Evolutionary conservation across 2,329 filamentous ascomycete genomes (phyloP).

Genomic region (Didymella pinodella): DNA sequence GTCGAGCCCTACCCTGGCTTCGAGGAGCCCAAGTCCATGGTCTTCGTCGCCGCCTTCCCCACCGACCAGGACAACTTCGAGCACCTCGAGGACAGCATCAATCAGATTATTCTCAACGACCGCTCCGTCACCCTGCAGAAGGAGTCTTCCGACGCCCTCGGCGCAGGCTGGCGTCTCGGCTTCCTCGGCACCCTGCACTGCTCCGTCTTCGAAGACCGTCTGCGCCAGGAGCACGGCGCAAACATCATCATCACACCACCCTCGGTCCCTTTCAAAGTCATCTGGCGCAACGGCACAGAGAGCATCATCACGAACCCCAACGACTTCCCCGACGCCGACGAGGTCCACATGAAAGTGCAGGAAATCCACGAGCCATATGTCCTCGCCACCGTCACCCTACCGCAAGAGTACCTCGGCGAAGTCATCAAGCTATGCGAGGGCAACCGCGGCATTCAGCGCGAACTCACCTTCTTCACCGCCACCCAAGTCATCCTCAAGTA

Average conservation of each 20-base stretch:
- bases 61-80: conserved; percentile 88
- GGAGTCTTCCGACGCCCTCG: conserved; percentile 91
- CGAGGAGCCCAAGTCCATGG: conserved; percentile 97
- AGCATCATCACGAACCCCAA: conserved; percentile 84
- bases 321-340: conserved; percentile 80
- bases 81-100: conserved; percentile 91
- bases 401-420: conserved; percentile 91
- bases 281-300: conserved; percentile 79
- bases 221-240: conserved; percentile 91
- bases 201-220: conserved; percentile 96
- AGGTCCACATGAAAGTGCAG: conserved; percentile 60
- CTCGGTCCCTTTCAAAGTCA: conserved; percentile 87
- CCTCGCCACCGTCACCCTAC: conserved; percentile 83
- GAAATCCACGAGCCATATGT: conserved; percentile 79
- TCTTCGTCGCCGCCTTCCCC: conserved; percentile 96
- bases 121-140: conserved; percentile 93
- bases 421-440: conserved; percentile 94
- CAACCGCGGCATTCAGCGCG: conserved; percentile 86
- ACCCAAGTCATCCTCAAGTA: conserved; percentile 96
- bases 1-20: conserved; percentile 90
- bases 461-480: conserved; percentile 88
- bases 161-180: conserved; percentile 90
- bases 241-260: conserved; percentile 97
- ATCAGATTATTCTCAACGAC: conserved; percentile 92
- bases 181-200: conserved; percentile 97